These are phyloP conservation scores for Tolypocladium nubicola DNA, from an alignment of 2,329 filamentous ascomycete genomes.

Conservation along the genomic window DNA sequence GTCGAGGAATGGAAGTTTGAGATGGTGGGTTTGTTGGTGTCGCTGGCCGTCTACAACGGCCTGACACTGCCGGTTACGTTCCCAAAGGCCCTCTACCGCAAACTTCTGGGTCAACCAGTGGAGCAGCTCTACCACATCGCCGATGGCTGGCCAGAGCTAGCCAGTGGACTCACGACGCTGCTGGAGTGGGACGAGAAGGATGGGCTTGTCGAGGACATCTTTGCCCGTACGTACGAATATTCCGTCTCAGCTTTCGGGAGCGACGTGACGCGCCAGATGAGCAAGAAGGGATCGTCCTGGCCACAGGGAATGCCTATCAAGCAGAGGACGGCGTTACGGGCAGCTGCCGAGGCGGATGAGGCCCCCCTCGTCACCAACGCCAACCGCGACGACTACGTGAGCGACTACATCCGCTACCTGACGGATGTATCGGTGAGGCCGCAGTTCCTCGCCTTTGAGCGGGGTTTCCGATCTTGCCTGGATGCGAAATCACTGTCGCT, in stretches of 20 bases:
- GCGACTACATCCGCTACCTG: slow-evolving; percentile 77
- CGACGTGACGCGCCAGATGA: slow-evolving; percentile 48
- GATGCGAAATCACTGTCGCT: slow-evolving; percentile 59
- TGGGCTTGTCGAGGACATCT: slow-evolving; percentile 70
- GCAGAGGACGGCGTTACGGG: slow-evolving; percentile 16
- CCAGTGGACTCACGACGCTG: slow-evolving; percentile 61
- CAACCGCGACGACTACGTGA: slow-evolving; percentile 70
- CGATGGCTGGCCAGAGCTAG: slow-evolving; percentile 80
- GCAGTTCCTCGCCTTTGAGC: slow-evolving; percentile 71
- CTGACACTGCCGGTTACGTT: slow-evolving; percentile 86
- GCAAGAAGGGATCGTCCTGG: slow-evolving; percentile 31
- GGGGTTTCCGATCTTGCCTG: slow-evolving; percentile 70
- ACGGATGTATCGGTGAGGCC: slow-evolving; percentile 65
- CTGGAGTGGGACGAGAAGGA: slow-evolving; percentile 66
- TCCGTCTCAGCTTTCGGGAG: slow-evolving; percentile 51
- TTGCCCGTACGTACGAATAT: slow-evolving; percentile 80
- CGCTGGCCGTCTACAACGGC: slow-evolving; percentile 85
- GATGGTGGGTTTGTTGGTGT: slow-evolving; percentile 77
- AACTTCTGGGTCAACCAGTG: slow-evolving; percentile 60
- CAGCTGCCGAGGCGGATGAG: slow-evolving; percentile 30
- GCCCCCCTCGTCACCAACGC: slow-evolving; percentile 67
- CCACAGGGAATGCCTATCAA: slow-evolving; percentile 35
- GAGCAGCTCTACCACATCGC: slow-evolving; percentile 64
- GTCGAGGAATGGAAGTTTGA: slow-evolving; percentile 88
- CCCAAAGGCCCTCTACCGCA: slow-evolving; percentile 72